Evolutionary conservation across 2,329 filamentous ascomycete species (phyloP).

Genomic region (Teratosphaeria viscida): DNA sequence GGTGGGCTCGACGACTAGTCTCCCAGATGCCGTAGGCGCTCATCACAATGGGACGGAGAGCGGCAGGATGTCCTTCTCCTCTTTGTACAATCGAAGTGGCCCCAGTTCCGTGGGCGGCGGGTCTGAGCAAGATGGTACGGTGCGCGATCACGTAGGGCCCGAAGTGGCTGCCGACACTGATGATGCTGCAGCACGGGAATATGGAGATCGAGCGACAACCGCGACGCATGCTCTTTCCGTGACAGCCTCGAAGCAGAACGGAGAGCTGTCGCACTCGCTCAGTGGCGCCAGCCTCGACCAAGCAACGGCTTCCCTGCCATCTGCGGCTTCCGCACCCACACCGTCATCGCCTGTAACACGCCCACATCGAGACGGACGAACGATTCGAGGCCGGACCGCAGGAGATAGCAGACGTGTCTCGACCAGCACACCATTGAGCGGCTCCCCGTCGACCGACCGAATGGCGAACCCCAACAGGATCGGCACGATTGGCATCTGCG

Average conservation of each 20-base stretch:
- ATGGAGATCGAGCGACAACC: conserved; percentile 26
- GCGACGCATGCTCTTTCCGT: conserved; percentile 34
- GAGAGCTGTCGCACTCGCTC: conserved; percentile 30
- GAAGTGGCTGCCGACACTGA: neutral
- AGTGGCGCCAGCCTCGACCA: conserved; percentile 44
- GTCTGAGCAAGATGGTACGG: conserved; percentile 35
- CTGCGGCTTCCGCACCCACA: conserved; percentile 64
- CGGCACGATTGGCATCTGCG: conserved; percentile 81
- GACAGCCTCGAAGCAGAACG: conserved; percentile 35
- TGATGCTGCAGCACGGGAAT: neutral
- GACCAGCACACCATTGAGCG: conserved; percentile 70
- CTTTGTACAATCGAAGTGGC: conserved; percentile 53
- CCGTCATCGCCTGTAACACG: conserved; percentile 10
- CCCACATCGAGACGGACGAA: conserved; percentile 11
- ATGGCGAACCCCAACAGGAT: conserved; percentile 43
- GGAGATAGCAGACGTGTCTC: conserved; percentile 65
- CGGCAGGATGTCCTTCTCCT: conserved; percentile 63
- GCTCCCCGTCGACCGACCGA: conserved; percentile 66
- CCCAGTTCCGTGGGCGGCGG: conserved; percentile 35
- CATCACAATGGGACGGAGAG: conserved; percentile 28
- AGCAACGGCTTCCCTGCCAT: conserved; percentile 56
- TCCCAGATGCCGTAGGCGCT: neutral
- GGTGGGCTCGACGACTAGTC: neutral
- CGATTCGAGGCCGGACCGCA: conserved; percentile 33
- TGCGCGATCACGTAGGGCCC: neutral